Percentiles rank a stretch among this genome's conserved stretches.
Evolutionary conservation across 2,329 filamentous ascomycete genomes (phyloP).

Genomic region (Cladophialophora psammophila): DNA sequence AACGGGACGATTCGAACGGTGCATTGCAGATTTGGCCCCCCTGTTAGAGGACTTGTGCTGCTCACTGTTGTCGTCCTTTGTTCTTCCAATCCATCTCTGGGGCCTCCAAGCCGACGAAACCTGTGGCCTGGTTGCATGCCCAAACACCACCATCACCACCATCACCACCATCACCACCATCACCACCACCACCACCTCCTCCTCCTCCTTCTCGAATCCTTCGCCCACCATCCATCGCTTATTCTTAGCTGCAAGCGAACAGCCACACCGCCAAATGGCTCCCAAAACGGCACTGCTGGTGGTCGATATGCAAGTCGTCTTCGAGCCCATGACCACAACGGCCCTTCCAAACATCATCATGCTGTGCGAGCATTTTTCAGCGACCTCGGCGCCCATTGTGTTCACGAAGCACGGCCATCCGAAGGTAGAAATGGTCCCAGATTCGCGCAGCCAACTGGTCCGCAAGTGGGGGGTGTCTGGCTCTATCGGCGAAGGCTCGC

Average conservation of each 20-base stretch:
- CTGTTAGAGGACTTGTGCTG: neutral
- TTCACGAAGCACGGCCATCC: slow-evolving; percentile 54
- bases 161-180: too few relatives aligned
- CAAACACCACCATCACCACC: slow-evolving; percentile 11
- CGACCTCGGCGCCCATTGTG: slow-evolving; percentile 43
- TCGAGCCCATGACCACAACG: slow-evolving; percentile 46
- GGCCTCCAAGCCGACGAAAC: neutral
- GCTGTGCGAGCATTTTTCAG: slow-evolving; percentile 44
- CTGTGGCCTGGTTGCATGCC: slow-evolving; percentile 6
- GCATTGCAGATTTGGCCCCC: neutral
- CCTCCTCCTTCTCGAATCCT: neutral
- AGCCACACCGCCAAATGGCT: neutral
- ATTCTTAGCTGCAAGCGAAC: neutral
- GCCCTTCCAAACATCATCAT: slow-evolving; percentile 48
- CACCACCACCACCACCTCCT: too few relatives aligned
- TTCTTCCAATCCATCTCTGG: slow-evolving; percentile 1
- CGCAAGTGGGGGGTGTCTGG: slow-evolving; percentile 49
- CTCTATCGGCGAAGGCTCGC: slow-evolving; percentile 44
- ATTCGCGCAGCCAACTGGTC: slow-evolving; percentile 49
- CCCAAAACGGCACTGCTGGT: slow-evolving; percentile 49
- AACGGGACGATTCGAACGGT: neutral
- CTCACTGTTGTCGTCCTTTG: neutral
- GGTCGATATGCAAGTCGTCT: slow-evolving; percentile 53
- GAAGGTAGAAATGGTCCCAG: slow-evolving; percentile 43
- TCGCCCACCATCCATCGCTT: neutral